These are phyloP conservation scores for Barbarea vulgaris DNA, from an alignment of 345 rosid genomes.

Conservation along the genomic window DNA sequence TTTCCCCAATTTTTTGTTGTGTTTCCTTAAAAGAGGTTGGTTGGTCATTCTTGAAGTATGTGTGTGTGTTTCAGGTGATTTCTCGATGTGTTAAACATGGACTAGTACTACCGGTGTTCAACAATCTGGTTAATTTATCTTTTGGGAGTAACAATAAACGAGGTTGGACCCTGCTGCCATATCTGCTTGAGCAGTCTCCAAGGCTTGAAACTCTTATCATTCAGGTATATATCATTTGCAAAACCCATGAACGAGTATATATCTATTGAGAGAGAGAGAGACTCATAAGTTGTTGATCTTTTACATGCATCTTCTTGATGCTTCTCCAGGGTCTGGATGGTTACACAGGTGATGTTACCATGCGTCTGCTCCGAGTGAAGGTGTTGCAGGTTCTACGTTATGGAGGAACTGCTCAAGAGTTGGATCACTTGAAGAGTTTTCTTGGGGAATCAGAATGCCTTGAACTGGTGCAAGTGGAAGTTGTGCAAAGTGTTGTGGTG, in stretches of 20 bases:
- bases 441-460: not conserved
- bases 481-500: not conserved
- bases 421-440: not conserved
- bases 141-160: not conserved
- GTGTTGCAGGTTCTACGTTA: not conserved
- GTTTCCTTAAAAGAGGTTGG: too few relatives aligned
- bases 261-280: too few relatives aligned
- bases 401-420: not conserved
- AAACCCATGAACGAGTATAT: not conserved
- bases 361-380: not conserved
- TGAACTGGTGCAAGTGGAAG: too few relatives aligned
- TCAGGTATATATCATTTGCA: not conserved
- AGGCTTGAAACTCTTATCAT: slow-evolving; percentile 14
- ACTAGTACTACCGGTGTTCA: too few relatives aligned
- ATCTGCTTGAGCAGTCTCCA: slow-evolving; percentile 19
- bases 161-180: slow-evolving; percentile 11
- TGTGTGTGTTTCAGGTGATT: slow-evolving; percentile 20
- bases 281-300: not conserved
- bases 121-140: slow-evolving; percentile 1
- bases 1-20: too few relatives aligned
- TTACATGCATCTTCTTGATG: too few relatives aligned
- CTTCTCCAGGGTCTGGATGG: not conserved
- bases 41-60: too few relatives aligned
- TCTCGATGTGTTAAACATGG: too few relatives aligned
- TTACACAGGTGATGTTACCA: not conserved